Conservation (phyloP, 768 basidiomycete genomes). For the Mycena albidolilacea region DNA sequence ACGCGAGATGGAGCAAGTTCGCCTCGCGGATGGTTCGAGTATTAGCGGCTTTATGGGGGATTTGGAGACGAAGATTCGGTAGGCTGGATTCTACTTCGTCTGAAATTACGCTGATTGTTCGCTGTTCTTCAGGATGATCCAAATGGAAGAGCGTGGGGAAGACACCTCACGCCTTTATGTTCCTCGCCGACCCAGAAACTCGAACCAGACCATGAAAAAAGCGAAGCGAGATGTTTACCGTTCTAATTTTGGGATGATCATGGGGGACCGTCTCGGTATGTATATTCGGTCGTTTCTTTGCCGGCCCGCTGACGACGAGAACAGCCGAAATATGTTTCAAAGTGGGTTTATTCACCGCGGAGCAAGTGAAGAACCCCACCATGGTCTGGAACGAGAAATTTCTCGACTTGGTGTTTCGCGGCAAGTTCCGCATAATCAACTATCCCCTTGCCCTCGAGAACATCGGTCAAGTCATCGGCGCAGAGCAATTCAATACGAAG, state of each 20-base stretch:
- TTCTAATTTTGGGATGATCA: slow-evolving; percentile 5
- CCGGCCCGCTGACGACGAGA: background rate
- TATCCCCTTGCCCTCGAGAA: background rate
- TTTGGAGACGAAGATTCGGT: slow-evolving; percentile 10
- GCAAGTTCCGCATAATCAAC: slow-evolving; percentile 6
- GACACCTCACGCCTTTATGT: background rate
- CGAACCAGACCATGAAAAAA: slow-evolving; percentile 7
- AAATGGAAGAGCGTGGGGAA: slow-evolving; percentile 9
- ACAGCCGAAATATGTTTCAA: slow-evolving; percentile 1
- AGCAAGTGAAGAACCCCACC: slow-evolving; percentile 2
- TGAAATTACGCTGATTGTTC: background rate
- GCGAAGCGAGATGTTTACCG: slow-evolving; percentile 6
- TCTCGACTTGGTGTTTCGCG: background rate
- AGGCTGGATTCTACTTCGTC: background rate
- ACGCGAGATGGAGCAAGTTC: slow-evolving; percentile 10
- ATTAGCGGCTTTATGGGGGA: slow-evolving; percentile 1
- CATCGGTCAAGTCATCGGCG: too few species aligned
- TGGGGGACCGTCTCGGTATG: slow-evolving; percentile 6
- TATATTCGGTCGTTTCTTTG: background rate
- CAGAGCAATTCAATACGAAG: too few species aligned
- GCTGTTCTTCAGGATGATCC: background rate
- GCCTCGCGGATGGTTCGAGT: slow-evolving; percentile 1
- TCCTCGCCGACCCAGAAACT: slow-evolving; percentile 6
- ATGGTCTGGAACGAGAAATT: too few species aligned
- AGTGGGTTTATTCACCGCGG: background rate